phyloP scores from a whole-genome alignment of 495 filamentous ascomycete genomes.

The Pseudoneurospora amorphoporcata region DNA sequence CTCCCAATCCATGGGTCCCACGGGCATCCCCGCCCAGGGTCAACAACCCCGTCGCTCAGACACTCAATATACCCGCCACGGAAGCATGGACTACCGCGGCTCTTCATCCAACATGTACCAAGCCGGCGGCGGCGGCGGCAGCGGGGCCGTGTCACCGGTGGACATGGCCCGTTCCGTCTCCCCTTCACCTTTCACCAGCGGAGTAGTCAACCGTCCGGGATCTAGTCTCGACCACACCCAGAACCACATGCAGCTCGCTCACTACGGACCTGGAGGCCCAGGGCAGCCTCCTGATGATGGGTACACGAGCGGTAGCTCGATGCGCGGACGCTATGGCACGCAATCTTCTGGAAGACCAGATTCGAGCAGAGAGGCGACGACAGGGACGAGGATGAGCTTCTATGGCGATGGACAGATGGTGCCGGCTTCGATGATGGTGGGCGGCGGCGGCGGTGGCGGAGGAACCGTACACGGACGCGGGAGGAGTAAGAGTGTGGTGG shows the following conservation, averaged over 20 bases:
- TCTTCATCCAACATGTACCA: neutral
- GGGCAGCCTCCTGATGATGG: neutral
- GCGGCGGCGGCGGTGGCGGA: slow-evolving; percentile 14
- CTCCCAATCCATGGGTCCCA: slow-evolving; percentile 17
- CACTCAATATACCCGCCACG: neutral
- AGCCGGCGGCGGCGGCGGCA: slow-evolving; percentile 46
- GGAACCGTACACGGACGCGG: slow-evolving; percentile 26
- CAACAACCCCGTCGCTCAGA: neutral
- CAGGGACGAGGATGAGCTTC: slow-evolving; percentile 40
- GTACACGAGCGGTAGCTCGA: neutral
- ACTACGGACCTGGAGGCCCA: neutral
- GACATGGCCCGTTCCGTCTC: slow-evolving; percentile 34
- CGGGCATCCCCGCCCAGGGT: neutral
- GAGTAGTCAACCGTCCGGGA: neutral
- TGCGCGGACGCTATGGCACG: neutral
- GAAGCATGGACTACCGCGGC: neutral
- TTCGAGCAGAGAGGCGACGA: slow-evolving; percentile 23
- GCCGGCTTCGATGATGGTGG: slow-evolving; percentile 30
- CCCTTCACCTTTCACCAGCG: slow-evolving; percentile 34
- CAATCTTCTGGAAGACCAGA: slow-evolving; percentile 23
- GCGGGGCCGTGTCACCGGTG: slow-evolving; percentile 36
- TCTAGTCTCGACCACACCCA: neutral
- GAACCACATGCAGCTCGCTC: neutral
- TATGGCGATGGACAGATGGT: slow-evolving; percentile 39
- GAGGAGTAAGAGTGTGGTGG: slow-evolving; percentile 74